These are phyloP conservation scores for Rosellinia necatrix DNA, from an alignment of 2,329 filamentous ascomycete species.

Conservation along the genomic window DNA sequence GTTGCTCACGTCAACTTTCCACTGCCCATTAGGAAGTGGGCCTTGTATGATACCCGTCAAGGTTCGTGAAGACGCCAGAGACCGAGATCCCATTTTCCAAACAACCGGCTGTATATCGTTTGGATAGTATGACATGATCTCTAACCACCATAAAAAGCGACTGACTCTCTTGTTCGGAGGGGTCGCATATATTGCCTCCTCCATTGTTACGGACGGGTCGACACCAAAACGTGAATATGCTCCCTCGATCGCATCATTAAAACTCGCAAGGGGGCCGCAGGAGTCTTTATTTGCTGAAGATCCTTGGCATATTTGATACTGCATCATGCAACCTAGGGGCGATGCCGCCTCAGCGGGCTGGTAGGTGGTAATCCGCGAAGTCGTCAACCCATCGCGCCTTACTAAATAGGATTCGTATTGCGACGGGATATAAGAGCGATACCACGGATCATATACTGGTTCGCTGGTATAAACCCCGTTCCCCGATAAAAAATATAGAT, in stretches of 20 bases:
- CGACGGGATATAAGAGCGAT: background rate
- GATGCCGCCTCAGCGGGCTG: slow-evolving; percentile 2
- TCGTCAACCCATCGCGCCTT: no score
- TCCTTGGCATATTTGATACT: slow-evolving; percentile 9
- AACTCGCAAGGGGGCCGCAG: slow-evolving; percentile 2
- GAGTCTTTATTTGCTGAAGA: background rate
- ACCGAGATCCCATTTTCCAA: background rate
- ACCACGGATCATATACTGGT: background rate
- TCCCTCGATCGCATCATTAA: background rate
- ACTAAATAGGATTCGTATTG: no score
- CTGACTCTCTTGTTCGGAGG: background rate
- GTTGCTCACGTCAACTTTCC: slow-evolving; percentile 7
- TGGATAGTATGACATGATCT: background rate
- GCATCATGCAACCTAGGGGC: slow-evolving; percentile 13
- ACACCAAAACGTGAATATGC: background rate
- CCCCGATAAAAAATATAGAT: background rate
- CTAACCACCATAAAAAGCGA: background rate
- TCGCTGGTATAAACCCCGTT: background rate
- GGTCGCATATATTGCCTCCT: no score
- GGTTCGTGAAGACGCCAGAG: background rate
- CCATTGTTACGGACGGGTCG: no score
- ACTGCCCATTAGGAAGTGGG: slow-evolving; percentile 9
- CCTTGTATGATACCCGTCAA: background rate
- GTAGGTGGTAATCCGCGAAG: no score
- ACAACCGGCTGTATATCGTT: background rate